Conservation (phyloP, 306 rosid species). For the Trifolium subterraneum region DNA sequence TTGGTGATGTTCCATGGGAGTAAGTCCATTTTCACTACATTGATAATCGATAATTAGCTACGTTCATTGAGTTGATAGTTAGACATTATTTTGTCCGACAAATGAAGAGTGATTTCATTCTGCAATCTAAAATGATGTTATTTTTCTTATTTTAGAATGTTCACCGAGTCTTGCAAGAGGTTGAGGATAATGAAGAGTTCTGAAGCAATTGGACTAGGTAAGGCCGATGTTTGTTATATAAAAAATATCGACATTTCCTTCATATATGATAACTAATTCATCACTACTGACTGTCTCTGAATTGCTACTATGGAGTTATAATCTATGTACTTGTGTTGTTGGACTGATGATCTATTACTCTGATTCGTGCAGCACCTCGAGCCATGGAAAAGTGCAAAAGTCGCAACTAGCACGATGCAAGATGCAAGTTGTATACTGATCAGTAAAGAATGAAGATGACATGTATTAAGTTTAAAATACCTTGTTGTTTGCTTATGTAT, state of each 20-base stretch:
- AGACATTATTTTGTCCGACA: constrained; percentile 5
- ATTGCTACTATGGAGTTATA: too few species aligned
- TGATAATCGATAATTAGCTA: background rate
- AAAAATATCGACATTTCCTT: background rate
- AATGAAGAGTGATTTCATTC: background rate
- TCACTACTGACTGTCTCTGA: too few species aligned
- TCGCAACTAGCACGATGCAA: constrained; percentile 49
- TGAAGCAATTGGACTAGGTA: constrained; percentile 95
- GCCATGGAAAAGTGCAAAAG: constrained; percentile 88
- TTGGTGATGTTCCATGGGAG: constrained; percentile 99
- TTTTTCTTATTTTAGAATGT: constrained; percentile 71
- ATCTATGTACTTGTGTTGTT: background rate
- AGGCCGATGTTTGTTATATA: constrained; percentile 11
- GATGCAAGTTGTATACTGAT: constrained; percentile 17
- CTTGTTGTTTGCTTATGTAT: constrained; percentile 44
- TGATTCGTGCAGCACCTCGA: constrained; percentile 77
- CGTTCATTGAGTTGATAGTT: background rate
- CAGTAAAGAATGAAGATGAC: constrained; percentile 41
- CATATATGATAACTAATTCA: background rate
- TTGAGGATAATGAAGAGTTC: constrained; percentile 97
- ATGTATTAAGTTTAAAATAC: constrained; percentile 40
- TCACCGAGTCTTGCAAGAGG: constrained; percentile 84
- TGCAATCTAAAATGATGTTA: background rate
- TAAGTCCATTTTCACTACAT: constrained; percentile 54
- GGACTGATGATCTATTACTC: constrained; percentile 27